These are phyloP conservation scores for Spathaspora sp. DNA, from an alignment of 1,139 yeast genomes.

Conservation along the genomic window DNA sequence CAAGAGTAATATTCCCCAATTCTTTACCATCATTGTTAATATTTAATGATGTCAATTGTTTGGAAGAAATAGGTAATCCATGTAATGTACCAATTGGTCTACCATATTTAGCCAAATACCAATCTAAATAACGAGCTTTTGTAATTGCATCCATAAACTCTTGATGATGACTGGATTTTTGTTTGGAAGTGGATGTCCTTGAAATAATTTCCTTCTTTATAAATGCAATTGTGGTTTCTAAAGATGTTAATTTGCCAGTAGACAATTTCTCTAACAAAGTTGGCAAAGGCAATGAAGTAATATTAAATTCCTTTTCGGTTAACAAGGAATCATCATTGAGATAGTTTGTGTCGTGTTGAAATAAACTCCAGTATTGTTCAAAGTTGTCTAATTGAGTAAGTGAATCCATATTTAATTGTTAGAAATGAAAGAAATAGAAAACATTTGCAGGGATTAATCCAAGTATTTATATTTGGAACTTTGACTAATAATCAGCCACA, in stretches of 20 bases:
- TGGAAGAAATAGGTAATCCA: constrained; percentile 60
- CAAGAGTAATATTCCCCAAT: constrained; percentile 17
- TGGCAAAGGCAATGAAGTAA: constrained; percentile 8
- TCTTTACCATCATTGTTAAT: constrained; percentile 17
- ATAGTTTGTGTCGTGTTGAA: background rate
- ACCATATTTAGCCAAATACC: constrained; percentile 28
- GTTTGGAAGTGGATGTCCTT: background rate
- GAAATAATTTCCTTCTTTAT: constrained; percentile 24
- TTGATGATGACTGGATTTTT: background rate
- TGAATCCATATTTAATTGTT: background rate
- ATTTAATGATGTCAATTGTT: constrained; percentile 6
- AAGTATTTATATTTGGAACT: background rate
- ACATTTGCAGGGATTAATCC: background rate
- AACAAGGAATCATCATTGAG: constrained; percentile 6
- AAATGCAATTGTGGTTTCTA: constrained; percentile 13
- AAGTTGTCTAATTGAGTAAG: constrained; percentile 2
- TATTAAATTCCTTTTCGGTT: constrained; percentile 39
- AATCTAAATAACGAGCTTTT: constrained; percentile 40
- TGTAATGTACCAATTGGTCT: constrained; percentile 55
- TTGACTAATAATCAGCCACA: background rate
- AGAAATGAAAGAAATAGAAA: background rate
- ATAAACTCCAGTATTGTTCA: constrained; percentile 3
- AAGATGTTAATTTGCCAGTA: constrained; percentile 12
- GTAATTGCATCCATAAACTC: constrained; percentile 15
- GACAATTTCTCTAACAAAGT: constrained; percentile 9